phyloP scores from a whole-genome alignment of 2,329 filamentous ascomycete genomes.

The Ceratocystiopsis sp. region DNA sequence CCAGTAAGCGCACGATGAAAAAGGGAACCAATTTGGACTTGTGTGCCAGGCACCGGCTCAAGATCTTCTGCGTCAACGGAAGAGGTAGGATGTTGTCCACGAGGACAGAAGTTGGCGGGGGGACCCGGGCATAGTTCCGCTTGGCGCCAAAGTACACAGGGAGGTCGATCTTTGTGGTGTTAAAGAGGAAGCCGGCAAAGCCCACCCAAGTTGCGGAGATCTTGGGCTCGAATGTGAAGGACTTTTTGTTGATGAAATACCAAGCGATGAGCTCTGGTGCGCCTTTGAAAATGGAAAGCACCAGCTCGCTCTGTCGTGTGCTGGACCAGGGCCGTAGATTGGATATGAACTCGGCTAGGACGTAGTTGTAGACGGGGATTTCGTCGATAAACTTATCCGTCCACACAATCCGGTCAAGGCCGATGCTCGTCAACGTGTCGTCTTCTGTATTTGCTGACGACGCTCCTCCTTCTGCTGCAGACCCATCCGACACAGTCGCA shows the following conservation, averaged over 20 bases:
- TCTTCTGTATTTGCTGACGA: conserved; percentile 13
- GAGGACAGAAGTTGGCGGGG: conserved; percentile 62
- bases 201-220: conserved; percentile 89
- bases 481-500: not conserved
- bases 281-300: conserved; percentile 61
- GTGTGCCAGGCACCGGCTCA: conserved; percentile 63
- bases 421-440: conserved; percentile 32
- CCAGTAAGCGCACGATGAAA: conserved; percentile 66
- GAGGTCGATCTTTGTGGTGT: conserved; percentile 56
- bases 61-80: conserved; percentile 61
- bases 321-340: conserved; percentile 71
- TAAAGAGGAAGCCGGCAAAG: conserved; percentile 77
- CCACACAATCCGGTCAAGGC: conserved; percentile 52
- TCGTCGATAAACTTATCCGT: conserved; percentile 49
- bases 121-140: conserved; percentile 43
- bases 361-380: conserved; percentile 61
- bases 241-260: conserved; percentile 67
- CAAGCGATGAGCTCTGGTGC: conserved; percentile 77
- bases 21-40: conserved; percentile 67
- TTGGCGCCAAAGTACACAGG: conserved; percentile 55
- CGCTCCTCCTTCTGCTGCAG: conserved; percentile 14
- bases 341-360: conserved; percentile 61
- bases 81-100: conserved; percentile 77
- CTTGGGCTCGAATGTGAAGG: conserved; percentile 81
- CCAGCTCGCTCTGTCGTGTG: conserved; percentile 61